Evolutionary conservation across 177 flowering plant genomes (phyloP).

Genomic region (Vitis hybrid): DNA sequence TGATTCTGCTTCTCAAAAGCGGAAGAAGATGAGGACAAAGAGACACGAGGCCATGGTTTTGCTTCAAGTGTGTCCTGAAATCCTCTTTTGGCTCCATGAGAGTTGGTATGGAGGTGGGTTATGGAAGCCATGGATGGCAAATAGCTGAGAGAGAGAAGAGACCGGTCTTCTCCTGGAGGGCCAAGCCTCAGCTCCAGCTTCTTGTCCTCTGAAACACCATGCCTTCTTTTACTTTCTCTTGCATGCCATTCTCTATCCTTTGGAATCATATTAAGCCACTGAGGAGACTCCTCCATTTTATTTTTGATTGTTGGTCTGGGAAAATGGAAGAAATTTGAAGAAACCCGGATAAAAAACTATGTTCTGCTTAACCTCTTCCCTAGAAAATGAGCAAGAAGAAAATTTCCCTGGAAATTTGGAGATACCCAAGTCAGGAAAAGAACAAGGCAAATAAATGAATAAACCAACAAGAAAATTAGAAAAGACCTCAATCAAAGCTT

Average conservation of each 20-base stretch:
- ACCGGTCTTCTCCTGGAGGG: conserved; percentile 17
- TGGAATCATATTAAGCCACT: conserved; percentile 13
- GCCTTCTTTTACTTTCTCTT: not conserved
- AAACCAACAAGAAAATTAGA: no score
- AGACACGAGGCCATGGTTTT: conserved; percentile 15
- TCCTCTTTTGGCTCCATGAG: conserved; percentile 18
- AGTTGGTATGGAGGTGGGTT: not conserved
- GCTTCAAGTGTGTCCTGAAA: conserved; percentile 9
- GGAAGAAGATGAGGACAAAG: conserved; percentile 14
- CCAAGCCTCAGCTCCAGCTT: conserved; percentile 38
- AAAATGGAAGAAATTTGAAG: not conserved
- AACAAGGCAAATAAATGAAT: no score
- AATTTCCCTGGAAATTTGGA: not conserved
- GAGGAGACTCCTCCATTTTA: conserved; percentile 15
- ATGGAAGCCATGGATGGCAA: not conserved
- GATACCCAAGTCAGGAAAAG: conserved; percentile 4
- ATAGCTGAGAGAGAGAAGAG: not conserved
- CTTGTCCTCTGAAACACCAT: conserved; percentile 26
- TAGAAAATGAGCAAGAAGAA: not conserved
- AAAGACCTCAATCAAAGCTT: no score
- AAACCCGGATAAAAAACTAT: conserved; percentile 5
- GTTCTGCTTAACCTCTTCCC: not conserved
- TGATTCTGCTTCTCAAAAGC: conserved; percentile 14
- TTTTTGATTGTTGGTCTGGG: not conserved
- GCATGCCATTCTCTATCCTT: conserved; percentile 1